These are phyloP conservation scores for Podospora sp. DNA, from an alignment of 495 filamentous ascomycete genomes.

Conservation along the genomic window DNA sequence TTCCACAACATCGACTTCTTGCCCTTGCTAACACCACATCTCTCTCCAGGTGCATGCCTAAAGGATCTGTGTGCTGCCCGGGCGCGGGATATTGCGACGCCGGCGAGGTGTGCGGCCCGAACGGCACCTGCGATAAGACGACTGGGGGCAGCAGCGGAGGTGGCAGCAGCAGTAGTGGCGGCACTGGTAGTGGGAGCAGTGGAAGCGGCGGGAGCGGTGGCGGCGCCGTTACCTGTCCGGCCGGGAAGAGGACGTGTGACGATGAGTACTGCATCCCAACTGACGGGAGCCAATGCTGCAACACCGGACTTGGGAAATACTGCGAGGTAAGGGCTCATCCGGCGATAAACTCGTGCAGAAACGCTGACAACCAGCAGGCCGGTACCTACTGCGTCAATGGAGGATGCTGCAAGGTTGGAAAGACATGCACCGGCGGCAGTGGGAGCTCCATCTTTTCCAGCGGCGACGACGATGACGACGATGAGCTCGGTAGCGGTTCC, in stretches of 20 bases:
- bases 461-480: neutral
- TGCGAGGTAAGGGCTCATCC: conserved; percentile 18
- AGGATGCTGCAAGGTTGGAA: conserved; percentile 25
- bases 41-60: conserved; percentile 28
- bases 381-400: conserved; percentile 24
- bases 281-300: conserved; percentile 19
- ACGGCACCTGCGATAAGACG: conserved; percentile 7
- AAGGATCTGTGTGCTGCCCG: conserved; percentile 25
- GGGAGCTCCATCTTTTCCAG: neutral
- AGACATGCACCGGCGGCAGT: conserved; percentile 14
- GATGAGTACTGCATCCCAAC: conserved; percentile 21
- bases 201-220: conserved; percentile 8
- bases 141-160: neutral
- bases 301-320: conserved; percentile 18
- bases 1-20: no score
- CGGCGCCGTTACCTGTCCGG: neutral
- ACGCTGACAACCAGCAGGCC: conserved; percentile 5
- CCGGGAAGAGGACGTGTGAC: conserved; percentile 13
- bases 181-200: neutral
- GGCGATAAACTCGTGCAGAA: neutral
- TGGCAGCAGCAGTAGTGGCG: neutral
- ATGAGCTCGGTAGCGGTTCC: neutral
- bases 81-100: conserved; percentile 28
- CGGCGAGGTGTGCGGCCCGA: conserved; percentile 19
- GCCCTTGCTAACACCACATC: no score